A percentile compares a stretch with the other conserved stretches of the same genome.
Conservation (phyloP, 2,329 filamentous ascomycete species). For the Gyromitra esculenta region DNA sequence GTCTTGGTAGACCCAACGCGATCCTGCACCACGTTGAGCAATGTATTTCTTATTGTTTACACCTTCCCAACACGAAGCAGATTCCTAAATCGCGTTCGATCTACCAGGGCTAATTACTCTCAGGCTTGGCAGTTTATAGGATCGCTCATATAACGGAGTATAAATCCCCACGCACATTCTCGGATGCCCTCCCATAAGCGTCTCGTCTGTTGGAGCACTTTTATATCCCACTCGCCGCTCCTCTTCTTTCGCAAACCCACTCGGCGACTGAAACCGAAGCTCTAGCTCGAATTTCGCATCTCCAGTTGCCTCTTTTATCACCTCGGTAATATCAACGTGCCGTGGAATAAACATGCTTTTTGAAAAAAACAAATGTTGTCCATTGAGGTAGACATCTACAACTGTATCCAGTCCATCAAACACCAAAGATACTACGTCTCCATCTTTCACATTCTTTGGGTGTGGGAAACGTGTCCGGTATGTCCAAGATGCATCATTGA, state of each 20-base stretch:
- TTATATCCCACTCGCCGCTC: constrained; percentile 33
- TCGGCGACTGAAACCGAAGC: constrained; percentile 69
- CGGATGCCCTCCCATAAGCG: constrained; percentile 69
- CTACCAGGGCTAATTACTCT: constrained; percentile 66
- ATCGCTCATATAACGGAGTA: neutral
- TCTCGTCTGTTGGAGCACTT: constrained; percentile 67
- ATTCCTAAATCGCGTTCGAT: neutral
- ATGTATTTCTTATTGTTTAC: neutral
- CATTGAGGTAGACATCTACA: constrained; percentile 76
- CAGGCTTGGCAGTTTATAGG: constrained; percentile 62
- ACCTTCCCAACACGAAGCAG: neutral
- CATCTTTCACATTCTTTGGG: constrained; percentile 59
- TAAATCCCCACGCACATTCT: constrained; percentile 57
- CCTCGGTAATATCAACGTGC: constrained; percentile 72
- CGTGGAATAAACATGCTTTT: constrained; percentile 84
- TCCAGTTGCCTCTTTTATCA: constrained; percentile 59
- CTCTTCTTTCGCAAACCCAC: constrained; percentile 66
- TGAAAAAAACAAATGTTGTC: constrained; percentile 71
- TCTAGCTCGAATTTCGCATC: constrained; percentile 72
- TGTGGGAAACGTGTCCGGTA: constrained; percentile 72
- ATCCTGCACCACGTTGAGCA: neutral
- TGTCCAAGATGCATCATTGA: constrained; percentile 76
- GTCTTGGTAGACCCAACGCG: neutral
- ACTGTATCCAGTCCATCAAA: constrained; percentile 85
- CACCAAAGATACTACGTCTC: constrained; percentile 66